Evolutionary conservation across 306 rosid species (phyloP).

Genomic region (Citrullus amarus): DNA sequence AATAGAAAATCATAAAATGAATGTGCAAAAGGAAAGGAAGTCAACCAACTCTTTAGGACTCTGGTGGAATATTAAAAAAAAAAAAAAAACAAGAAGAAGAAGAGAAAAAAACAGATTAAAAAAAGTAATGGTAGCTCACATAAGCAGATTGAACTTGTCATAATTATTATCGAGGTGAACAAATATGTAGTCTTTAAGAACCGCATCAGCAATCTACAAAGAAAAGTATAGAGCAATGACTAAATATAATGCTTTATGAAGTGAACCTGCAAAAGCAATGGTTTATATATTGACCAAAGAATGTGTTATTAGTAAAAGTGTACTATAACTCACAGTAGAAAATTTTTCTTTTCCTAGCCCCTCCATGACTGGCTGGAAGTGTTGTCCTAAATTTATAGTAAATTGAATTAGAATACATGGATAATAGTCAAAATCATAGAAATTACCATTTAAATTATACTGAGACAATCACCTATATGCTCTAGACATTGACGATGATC

Average conservation of each 20-base stretch:
- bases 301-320: background rate
- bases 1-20: background rate
- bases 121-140: constrained; percentile 39
- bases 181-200: constrained; percentile 54
- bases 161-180: constrained; percentile 74
- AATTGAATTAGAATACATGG: constrained; percentile 15
- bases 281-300: constrained; percentile 2
- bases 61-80: background rate
- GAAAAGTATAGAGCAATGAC: background rate
- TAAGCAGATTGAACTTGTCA: constrained; percentile 83
- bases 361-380: constrained; percentile 56
- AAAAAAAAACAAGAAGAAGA: too few species aligned
- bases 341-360: constrained; percentile 39
- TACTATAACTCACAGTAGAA: constrained; percentile 40
- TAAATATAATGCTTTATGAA: background rate
- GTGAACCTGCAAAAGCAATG: background rate
- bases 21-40: background rate
- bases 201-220: constrained; percentile 61
- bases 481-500: constrained; percentile 62
- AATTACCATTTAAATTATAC: constrained; percentile 9
- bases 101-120: background rate
- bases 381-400: constrained; percentile 41
- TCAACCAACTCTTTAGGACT: background rate
- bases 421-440: constrained; percentile 1
- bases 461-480: constrained; percentile 50